These are phyloP conservation scores for Endoconidiophora polonica DNA, from an alignment of 2,329 filamentous ascomycete genomes.

Conservation along the genomic window DNA sequence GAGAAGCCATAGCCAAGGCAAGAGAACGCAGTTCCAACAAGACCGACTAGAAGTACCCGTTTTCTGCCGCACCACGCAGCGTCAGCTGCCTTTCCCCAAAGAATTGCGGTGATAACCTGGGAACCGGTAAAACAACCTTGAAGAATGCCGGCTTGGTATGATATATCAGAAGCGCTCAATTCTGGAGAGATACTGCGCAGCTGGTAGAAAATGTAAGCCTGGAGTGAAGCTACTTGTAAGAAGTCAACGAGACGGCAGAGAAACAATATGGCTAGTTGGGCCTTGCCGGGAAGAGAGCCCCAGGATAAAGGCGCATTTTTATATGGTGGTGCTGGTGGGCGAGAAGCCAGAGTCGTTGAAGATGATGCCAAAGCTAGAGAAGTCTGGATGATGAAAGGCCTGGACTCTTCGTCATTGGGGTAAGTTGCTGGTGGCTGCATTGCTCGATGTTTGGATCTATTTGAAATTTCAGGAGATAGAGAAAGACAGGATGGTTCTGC, in stretches of 20 bases:
- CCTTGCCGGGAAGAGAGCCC: slow-evolving; percentile 52
- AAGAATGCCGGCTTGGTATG: slow-evolving; percentile 51
- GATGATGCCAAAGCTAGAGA: background rate
- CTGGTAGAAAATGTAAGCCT: slow-evolving; percentile 62
- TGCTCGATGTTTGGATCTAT: background rate
- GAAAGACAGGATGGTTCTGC: too few relatives aligned
- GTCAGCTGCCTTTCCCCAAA: slow-evolving; percentile 54
- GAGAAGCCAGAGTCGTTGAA: too few relatives aligned
- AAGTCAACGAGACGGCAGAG: slow-evolving; percentile 57
- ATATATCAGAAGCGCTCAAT: slow-evolving; percentile 36
- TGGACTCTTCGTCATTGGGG: background rate
- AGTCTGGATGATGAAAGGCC: background rate
- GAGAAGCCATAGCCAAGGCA: slow-evolving; percentile 60
- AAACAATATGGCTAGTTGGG: slow-evolving; percentile 53
- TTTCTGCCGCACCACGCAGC: slow-evolving; percentile 46
- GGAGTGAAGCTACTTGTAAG: slow-evolving; percentile 50
- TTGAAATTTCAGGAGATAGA: background rate
- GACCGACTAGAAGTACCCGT: slow-evolving; percentile 50
- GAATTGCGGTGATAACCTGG: slow-evolving; percentile 56
- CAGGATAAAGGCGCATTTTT: slow-evolving; percentile 37
- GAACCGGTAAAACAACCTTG: slow-evolving; percentile 57
- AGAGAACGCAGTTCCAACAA: slow-evolving; percentile 49
- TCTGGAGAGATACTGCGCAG: slow-evolving; percentile 47
- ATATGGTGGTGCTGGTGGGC: background rate
- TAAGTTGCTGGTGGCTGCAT: background rate